Evolutionary conservation across 352 stramenopile genomes (phyloP).

Genomic region (Pythium rhizo-oryzae): DNA sequence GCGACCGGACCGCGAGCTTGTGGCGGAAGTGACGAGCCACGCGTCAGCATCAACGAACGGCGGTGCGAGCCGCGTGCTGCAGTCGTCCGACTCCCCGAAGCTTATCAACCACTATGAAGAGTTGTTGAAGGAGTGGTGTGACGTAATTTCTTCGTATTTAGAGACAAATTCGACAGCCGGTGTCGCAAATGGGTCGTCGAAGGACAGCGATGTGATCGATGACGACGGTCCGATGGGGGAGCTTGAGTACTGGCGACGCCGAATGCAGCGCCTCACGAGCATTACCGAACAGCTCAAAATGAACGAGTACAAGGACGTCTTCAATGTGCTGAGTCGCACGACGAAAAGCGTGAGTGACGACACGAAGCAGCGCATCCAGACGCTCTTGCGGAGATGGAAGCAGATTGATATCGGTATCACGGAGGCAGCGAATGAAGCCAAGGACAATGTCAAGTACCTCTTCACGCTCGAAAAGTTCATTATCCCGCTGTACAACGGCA

Average conservation of each 20-base stretch:
- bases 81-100: slow-evolving; percentile 85
- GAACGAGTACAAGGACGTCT: slow-evolving; percentile 96
- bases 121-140: slow-evolving; percentile 97
- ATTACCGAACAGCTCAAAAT: slow-evolving; percentile 99
- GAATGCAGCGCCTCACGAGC: slow-evolving; percentile 98
- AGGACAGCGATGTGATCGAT: slow-evolving; percentile 70
- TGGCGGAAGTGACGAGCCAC: slow-evolving; percentile 58
- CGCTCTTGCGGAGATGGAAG: slow-evolving; percentile 95
- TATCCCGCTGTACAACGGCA: slow-evolving; percentile 90
- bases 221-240: slow-evolving; percentile 95
- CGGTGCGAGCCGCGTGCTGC: slow-evolving; percentile 59
- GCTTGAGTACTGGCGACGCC: slow-evolving; percentile 96
- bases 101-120: slow-evolving; percentile 95
- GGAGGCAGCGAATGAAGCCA: slow-evolving; percentile 97
- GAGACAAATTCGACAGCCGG: slow-evolving; percentile 81
- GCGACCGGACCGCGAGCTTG: slow-evolving; percentile 80
- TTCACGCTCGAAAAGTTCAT: slow-evolving; percentile 98
- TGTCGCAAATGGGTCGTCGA: slow-evolving; percentile 26
- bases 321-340: slow-evolving; percentile 89
- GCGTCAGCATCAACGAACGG: slow-evolving; percentile 33
- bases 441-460: slow-evolving; percentile 99
- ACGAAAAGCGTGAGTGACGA: slow-evolving; percentile 88
- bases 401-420: slow-evolving; percentile 99
- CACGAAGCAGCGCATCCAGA: slow-evolving; percentile 94
- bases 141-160: slow-evolving; percentile 95